Evolutionary conservation across 2,329 filamentous ascomycete genomes (phyloP).

Genomic region (Penicillium sp.): DNA sequence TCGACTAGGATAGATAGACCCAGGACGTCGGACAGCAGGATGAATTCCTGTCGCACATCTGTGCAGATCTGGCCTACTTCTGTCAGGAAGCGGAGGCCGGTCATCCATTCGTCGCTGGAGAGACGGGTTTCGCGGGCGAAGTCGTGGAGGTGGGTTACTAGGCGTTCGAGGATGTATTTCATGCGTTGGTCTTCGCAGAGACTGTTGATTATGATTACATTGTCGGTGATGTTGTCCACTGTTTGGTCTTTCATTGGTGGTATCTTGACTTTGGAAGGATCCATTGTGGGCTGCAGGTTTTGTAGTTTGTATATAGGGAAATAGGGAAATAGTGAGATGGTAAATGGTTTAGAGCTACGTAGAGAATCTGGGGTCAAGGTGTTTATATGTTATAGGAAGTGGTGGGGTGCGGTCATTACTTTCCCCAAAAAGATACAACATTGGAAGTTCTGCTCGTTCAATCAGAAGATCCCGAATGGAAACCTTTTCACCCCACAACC

Average conservation of each 20-base stretch:
- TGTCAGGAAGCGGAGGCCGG: conserved; percentile 69
- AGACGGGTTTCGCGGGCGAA: conserved; percentile 77
- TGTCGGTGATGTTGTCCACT: conserved; percentile 77
- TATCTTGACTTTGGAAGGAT: conserved; percentile 44
- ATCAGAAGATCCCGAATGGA: neutral
- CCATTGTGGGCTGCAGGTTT: conserved; percentile 33
- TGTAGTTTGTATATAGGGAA: neutral
- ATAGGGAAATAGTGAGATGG: too few species aligned
- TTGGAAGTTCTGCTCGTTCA: neutral
- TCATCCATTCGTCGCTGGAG: conserved; percentile 76
- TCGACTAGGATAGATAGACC: conserved; percentile 79
- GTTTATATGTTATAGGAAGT: neutral
- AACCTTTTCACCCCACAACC: neutral
- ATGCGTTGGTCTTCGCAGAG: conserved; percentile 64
- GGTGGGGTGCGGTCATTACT: neutral
- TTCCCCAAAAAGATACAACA: neutral
- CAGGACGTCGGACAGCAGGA: conserved; percentile 76
- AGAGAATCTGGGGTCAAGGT: neutral
- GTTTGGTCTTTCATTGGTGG: conserved; percentile 66
- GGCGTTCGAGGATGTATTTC: conserved; percentile 69
- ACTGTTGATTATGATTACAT: conserved; percentile 73
- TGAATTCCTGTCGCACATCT: conserved; percentile 78
- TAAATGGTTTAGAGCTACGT: neutral
- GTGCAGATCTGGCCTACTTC: conserved; percentile 70
- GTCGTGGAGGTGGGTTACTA: conserved; percentile 77